These are phyloP conservation scores for Ophiostoma tasmaniense DNA, from an alignment of 2,329 filamentous ascomycete species.

Conservation along the genomic window DNA sequence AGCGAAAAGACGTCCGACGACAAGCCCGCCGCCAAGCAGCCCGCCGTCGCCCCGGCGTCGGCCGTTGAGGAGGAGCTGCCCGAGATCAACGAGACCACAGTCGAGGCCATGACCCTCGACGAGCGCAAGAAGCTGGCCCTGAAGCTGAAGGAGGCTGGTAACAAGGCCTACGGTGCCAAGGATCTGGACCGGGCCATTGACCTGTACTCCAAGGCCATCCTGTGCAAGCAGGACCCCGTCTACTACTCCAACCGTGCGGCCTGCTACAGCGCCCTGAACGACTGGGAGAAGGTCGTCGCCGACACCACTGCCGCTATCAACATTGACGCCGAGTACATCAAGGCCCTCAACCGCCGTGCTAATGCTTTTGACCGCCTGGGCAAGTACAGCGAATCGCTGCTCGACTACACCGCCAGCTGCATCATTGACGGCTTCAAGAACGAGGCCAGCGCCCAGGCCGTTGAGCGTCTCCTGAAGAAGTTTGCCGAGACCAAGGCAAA, in stretches of 20 bases:
- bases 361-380: conserved; percentile 93
- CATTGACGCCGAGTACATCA: conserved; percentile 92
- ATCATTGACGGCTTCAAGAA: conserved; percentile 98
- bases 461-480: conserved; percentile 91
- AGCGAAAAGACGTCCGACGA: conserved; percentile 22
- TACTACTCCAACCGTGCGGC: conserved; percentile 98
- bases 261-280: conserved; percentile 85
- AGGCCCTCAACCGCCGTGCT: conserved; percentile 91
- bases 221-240: conserved; percentile 95
- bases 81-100: conserved; percentile 52
- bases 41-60: conserved; percentile 47
- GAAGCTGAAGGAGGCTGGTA: conserved; percentile 89
- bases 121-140: conserved; percentile 79
- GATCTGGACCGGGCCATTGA: conserved; percentile 91
- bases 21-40: conserved; percentile 23
- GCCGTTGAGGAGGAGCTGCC: conserved; percentile 57
- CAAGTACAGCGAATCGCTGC: conserved; percentile 84
- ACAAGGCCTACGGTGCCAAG: conserved; percentile 92
- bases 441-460: conserved; percentile 75
- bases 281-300: conserved; percentile 95
- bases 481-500: conserved; percentile 92
- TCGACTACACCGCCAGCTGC: conserved; percentile 97
- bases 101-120: conserved; percentile 45
- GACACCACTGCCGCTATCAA: conserved; percentile 92
- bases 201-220: conserved; percentile 88